Evolutionary conservation across 495 filamentous ascomycete species (phyloP).

Genomic region (Aspergillus carlsbadensis): DNA sequence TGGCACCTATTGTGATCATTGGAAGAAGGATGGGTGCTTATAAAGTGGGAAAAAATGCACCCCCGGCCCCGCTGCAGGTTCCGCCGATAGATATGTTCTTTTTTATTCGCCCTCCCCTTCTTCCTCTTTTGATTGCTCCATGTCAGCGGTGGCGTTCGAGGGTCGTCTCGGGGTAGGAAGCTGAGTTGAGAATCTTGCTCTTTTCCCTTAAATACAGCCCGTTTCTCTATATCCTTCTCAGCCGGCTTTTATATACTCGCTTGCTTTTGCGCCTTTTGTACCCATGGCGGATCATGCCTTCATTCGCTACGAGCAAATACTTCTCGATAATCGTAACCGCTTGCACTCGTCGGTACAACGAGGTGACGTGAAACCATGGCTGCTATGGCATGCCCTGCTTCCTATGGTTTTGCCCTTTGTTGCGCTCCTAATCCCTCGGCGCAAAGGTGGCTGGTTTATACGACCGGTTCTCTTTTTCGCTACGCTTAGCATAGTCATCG

Average conservation of each 20-base stretch:
- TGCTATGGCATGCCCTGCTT: constrained; percentile 37
- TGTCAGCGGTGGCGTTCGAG: not conserved
- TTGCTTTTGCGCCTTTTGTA: not conserved
- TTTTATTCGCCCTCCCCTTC: no score
- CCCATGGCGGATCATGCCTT: constrained; percentile 26
- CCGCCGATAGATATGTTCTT: no score
- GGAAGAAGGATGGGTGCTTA: no score
- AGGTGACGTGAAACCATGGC: constrained; percentile 36
- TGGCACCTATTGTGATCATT: no score
- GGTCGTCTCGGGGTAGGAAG: no score
- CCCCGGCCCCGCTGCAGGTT: no score
- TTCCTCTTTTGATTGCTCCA: not conserved
- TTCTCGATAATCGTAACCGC: constrained; percentile 11
- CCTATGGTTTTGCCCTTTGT: constrained; percentile 30
- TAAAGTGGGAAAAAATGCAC: no score
- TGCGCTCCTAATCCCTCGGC: constrained; percentile 34
- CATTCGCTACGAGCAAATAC: constrained; percentile 13
- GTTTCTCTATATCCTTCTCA: not conserved
- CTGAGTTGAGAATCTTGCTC: not conserved
- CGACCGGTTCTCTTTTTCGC: constrained; percentile 57
- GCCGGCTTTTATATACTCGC: not conserved
- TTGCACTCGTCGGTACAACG: constrained; percentile 28
- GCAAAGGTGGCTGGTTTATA: constrained; percentile 23
- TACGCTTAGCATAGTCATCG: constrained; percentile 44
- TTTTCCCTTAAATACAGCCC: not conserved